Evolutionary conservation across 1,139 yeast species (phyloP).

Genomic region (Pichia sp.): DNA sequence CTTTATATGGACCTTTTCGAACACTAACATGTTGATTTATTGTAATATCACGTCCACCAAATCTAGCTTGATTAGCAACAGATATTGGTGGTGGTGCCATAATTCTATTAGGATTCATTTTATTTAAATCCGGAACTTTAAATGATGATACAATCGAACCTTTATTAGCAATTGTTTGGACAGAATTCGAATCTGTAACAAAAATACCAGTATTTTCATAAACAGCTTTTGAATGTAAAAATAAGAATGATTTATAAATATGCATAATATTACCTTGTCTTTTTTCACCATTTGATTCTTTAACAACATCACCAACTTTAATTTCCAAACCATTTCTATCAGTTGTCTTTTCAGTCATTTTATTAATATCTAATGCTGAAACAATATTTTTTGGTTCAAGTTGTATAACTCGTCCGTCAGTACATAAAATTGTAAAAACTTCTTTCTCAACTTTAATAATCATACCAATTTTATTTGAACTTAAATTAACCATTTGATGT

Average conservation of each 20-base stretch:
- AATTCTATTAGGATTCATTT: conserved; percentile 79
- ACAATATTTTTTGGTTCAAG: conserved; percentile 78
- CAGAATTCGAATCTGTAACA: conserved; percentile 69
- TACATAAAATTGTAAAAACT: conserved; percentile 70
- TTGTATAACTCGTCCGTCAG: conserved; percentile 71
- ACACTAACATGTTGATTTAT: conserved; percentile 81
- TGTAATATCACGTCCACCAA: conserved; percentile 74
- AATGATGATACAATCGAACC: conserved; percentile 50
- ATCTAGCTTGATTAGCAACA: conserved; percentile 27
- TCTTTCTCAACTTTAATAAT: conserved; percentile 87
- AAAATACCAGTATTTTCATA: conserved; percentile 89
- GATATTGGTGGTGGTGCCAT: conserved; percentile 45
- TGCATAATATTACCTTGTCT: conserved; percentile 87
- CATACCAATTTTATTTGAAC: conserved; percentile 83
- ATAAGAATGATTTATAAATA: conserved; percentile 72
- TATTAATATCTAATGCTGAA: conserved; percentile 58
- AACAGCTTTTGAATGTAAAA: conserved; percentile 72
- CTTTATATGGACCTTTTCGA: conserved; percentile 87
- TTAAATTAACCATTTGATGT: conserved; percentile 85
- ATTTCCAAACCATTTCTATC: conserved; percentile 82
- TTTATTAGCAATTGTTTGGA: conserved; percentile 79
- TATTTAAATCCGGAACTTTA: conserved; percentile 42
- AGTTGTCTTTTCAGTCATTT: conserved; percentile 76
- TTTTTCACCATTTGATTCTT: conserved; percentile 71
- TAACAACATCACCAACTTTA: conserved; percentile 85